A percentile compares a stretch with the other conserved stretches of the same genome.
These are phyloP conservation scores for Russula brevipes DNA, from an alignment of 768 basidiomycete species.

Conservation along the genomic window DNA sequence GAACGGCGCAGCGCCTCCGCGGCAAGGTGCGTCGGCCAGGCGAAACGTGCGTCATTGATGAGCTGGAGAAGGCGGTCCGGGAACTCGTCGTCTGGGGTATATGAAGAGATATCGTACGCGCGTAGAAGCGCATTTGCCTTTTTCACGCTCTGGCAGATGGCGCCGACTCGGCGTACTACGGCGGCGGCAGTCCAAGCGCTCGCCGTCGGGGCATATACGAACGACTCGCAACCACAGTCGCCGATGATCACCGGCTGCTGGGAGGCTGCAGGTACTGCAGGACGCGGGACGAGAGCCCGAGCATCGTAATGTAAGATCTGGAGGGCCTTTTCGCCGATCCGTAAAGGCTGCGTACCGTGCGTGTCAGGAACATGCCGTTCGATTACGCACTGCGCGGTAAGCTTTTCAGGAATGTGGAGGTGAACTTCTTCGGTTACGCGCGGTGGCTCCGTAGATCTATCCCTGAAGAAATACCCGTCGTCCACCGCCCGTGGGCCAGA, in stretches of 20 bases:
- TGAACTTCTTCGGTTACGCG: constrained; percentile 38
- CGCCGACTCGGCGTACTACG: constrained; percentile 63
- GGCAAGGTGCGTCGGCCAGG: constrained; percentile 71
- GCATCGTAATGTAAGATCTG: constrained; percentile 20
- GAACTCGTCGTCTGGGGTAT: constrained; percentile 62
- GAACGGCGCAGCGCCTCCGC: constrained; percentile 32
- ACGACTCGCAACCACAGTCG: constrained; percentile 60
- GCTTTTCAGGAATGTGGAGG: constrained; percentile 30
- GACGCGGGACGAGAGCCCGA: constrained; percentile 19
- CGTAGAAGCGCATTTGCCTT: constrained; percentile 59
- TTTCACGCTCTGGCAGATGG: constrained; percentile 63
- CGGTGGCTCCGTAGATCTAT: constrained; percentile 49
- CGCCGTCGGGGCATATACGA: constrained; percentile 55
- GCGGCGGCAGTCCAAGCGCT: constrained; percentile 59
- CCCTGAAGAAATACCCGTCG: constrained; percentile 63
- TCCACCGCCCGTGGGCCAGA: constrained; percentile 54
- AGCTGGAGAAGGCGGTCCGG: constrained; percentile 65
- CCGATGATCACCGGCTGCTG: constrained; percentile 72
- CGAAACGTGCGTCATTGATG: constrained; percentile 66
- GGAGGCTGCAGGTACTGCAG: constrained; percentile 25
- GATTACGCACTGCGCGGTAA: constrained; percentile 29
- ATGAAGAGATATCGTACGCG: constrained; percentile 63
- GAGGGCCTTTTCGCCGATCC: constrained; percentile 14
- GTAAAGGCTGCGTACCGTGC: constrained; percentile 22
- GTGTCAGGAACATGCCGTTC: constrained; percentile 16